Conservation (phyloP, 345 rosid genomes). For the Toxicodendron radicans region DNA sequence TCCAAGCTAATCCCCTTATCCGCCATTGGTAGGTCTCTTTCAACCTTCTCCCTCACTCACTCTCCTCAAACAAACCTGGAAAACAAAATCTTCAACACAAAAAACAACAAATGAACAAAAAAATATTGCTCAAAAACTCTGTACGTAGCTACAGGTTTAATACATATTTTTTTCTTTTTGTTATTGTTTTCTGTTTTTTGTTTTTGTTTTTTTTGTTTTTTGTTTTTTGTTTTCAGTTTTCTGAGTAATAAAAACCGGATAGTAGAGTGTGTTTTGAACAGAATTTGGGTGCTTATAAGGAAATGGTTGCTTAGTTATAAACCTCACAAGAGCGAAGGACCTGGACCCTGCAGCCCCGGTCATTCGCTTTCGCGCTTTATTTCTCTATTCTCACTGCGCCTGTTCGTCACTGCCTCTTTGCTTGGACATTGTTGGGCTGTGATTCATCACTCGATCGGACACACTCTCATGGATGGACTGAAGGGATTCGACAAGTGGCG, state of each 20-base stretch:
- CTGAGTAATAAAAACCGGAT: not conserved
- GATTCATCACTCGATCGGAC: not conserved
- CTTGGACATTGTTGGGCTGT: not conserved
- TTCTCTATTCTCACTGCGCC: not conserved
- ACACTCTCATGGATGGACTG: not conserved
- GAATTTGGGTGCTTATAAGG: not conserved
- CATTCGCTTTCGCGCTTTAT: not conserved
- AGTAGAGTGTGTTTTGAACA: not conserved
- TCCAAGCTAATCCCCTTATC: constrained; percentile 47
- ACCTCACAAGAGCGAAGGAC: constrained; percentile 12
- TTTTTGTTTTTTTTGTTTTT: no score
- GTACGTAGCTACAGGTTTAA: not conserved
- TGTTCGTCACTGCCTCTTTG: not conserved
- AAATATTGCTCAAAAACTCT: not conserved
- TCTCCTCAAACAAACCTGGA: not conserved
- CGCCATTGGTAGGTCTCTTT: constrained; percentile 31
- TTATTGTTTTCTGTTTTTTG: no score
- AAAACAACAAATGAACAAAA: no score
- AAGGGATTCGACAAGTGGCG: not conserved
- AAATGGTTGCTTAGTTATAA: not conserved
- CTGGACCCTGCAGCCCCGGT: constrained; percentile 17
- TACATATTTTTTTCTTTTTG: no score
- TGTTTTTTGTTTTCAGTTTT: not conserved
- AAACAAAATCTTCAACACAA: no score
- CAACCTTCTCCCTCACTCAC: not conserved